Evolutionary conservation across 2,329 filamentous ascomycete species (phyloP).

Genomic region (Drechslera avenae): DNA sequence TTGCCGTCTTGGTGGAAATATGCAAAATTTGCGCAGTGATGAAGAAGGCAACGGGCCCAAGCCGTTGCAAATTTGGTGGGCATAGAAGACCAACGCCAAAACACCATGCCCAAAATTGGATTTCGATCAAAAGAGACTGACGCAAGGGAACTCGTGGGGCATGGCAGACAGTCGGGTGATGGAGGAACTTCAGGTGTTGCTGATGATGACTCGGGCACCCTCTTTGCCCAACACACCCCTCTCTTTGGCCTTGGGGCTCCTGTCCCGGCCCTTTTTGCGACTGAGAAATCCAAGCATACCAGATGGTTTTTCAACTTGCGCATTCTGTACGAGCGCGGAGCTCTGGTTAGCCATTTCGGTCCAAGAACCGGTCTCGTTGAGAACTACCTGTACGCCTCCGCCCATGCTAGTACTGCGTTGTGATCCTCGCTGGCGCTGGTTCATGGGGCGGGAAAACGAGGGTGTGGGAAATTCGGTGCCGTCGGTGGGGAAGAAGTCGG

Average conservation of each 20-base stretch:
- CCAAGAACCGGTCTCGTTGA: constrained; percentile 90
- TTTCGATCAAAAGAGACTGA: constrained; percentile 2
- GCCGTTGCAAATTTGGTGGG: constrained; percentile 3
- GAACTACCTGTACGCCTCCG: constrained; percentile 86
- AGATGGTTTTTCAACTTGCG: constrained; percentile 58
- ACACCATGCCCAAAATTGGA: constrained; percentile 7
- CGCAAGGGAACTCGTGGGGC: constrained; percentile 9
- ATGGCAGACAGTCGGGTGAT: not conserved
- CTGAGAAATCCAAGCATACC: constrained; percentile 91
- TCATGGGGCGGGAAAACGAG: constrained; percentile 49
- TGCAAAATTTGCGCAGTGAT: constrained; percentile 9
- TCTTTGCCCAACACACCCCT: constrained; percentile 93
- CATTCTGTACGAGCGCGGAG: constrained; percentile 64
- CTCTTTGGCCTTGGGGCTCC: constrained; percentile 93
- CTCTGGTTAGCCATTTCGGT: constrained; percentile 86
- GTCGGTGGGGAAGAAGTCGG: constrained; percentile 45
- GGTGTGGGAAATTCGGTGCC: constrained; percentile 34
- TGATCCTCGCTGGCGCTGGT: constrained; percentile 60
- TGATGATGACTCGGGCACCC: constrained; percentile 71
- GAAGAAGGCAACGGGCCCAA: not conserved
- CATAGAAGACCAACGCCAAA: not conserved
- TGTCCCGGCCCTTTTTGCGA: constrained; percentile 85
- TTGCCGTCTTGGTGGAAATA: constrained; percentile 2
- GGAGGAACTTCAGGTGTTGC: constrained; percentile 44
- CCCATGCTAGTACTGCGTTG: constrained; percentile 76